Base-by-base conservation (phyloP, 257 asterid species). In the Solanum tarapatanum region DNA sequence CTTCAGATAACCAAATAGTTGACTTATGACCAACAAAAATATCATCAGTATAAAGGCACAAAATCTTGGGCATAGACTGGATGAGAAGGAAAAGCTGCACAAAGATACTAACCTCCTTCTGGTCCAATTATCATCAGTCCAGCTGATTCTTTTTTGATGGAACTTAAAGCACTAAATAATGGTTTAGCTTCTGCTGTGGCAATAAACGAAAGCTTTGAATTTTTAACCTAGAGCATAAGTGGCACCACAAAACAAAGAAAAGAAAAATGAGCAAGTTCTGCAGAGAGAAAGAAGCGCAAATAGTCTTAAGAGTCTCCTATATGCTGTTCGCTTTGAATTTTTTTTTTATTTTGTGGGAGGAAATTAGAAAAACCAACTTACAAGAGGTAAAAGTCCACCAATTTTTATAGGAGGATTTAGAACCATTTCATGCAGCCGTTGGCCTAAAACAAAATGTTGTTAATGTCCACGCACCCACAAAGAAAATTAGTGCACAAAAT, bases 81-180 rank as follows among this genome's bases (percentile, higher is more conserved):
- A 80, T 26, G 68, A 80, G 41, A 28, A 45, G 24, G 11, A 8
- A 45, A 19, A 9, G 11, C 68, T 45, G 87, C 60, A 84, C 0
- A n/a, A 69, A 41, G 80, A 45, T 58, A 89, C 94, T 92, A 70
- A 96, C 99, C 99, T 94, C 99, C 99, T 95, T 97, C 99, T 23
- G 99, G 99, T 88, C 99, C 99, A 91, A 97, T 87, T 77, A 97
- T 94, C 89, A 95, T 87, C 86, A 94, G 86, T 87, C 99, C 99
- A 88, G 88, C 69, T 82, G 94, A 66, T 90, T 92, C 97, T 82
- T 87, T 89, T 30, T 83, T 76, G 19, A 88, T 69, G 79, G 94
- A 88, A 87, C 90, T 90, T 90, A 97, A 70, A 7, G 91, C 88
- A 87, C 87, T 88, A 32, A 97, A 92, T 91, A 96, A 89, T 30